A percentile compares a stretch with the other conserved stretches of the same genome.
These are phyloP conservation scores for Neurospora pannonica DNA, from an alignment of 495 filamentous ascomycete genomes.

Conservation along the genomic window DNA sequence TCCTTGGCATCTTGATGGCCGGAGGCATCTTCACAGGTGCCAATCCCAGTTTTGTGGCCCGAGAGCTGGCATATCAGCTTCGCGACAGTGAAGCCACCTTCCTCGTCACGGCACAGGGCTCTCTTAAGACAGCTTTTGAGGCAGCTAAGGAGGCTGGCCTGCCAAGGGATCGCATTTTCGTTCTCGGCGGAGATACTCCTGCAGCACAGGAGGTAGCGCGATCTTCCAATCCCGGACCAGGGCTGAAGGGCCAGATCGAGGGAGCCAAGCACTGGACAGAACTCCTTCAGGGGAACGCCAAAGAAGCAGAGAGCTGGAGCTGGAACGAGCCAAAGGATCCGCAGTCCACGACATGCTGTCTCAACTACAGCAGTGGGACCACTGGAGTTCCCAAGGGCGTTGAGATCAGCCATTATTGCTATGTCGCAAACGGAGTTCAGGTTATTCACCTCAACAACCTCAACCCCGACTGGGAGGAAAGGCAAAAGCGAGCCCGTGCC, in stretches of 20 bases:
- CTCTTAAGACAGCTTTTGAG: conserved; percentile 53
- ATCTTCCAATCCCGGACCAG: conserved; percentile 30
- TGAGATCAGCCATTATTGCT: conserved; percentile 64
- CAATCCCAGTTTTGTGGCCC: conserved; percentile 61
- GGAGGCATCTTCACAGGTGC: conserved; percentile 74
- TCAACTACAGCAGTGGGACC: conserved; percentile 72
- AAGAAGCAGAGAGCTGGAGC: conserved; percentile 33
- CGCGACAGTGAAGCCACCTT: conserved; percentile 58
- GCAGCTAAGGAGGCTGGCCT: conserved; percentile 63
- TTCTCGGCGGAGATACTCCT: conserved; percentile 28
- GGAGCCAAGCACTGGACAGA: conserved; percentile 35
- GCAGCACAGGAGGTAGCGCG: conserved; percentile 29
- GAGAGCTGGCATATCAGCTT: conserved; percentile 69
- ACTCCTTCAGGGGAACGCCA: conserved; percentile 28
- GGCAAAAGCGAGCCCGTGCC: conserved; percentile 15
- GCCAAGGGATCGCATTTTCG: conserved; percentile 36
- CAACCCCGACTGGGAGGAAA: conserved; percentile 32
- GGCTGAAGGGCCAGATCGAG: conserved; percentile 23
- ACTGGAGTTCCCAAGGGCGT: conserved; percentile 82
- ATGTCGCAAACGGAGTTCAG: conserved; percentile 57
- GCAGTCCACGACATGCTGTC: conserved; percentile 28
- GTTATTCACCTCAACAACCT: conserved; percentile 37
- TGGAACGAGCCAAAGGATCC: conserved; percentile 31
- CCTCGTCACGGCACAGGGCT: conserved; percentile 46
- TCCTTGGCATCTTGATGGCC: conserved; percentile 66